Base-by-base conservation (phyloP, 2,329 filamentous ascomycete species). In the Diaporthe ilicicola region DNA sequence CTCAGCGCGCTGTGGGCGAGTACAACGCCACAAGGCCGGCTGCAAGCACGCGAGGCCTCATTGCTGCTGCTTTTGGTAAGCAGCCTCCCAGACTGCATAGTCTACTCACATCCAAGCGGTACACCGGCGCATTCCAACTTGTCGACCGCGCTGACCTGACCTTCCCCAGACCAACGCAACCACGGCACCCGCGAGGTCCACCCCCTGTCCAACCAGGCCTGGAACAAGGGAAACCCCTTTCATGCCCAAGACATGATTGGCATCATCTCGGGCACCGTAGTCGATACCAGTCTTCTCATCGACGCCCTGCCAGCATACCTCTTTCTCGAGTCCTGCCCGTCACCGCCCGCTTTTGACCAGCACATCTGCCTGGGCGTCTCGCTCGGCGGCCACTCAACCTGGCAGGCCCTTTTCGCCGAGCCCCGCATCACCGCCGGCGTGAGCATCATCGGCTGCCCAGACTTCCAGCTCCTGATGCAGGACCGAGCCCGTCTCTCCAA, bases 211-310 rank as follows among this genome's bases (percentile, higher is more conserved):
- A 98, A 98, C 79, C 85, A 91, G 75, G 87, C 92, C 4, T 98
- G 95, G 95, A 88, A 89, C 53, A 82, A 89, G 46, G 94, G 94
- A 37, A 97, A 98, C 78, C 84, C 87, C 44, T 88, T 86, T 8
- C 96, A 98, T 83, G 95, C 94, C 0, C 90, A 94, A 78, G 96
- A 99, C 80, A 97, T 99, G 94, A 94, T 96, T 79, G 90, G 89
- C 37, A 89, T 90, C 73, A 92, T 95, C 72, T 88, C 89, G 81
- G 87, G 89, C 66, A 95, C 93, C 0, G 92, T 92, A 17, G 82
- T 84, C n/a, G 95, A 98, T 79, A 91, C 92, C 42, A 89, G 87
- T 19, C 85, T 91, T 12, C 83, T 98, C 73, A 91, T 98, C 74
- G 92, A 94, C 76, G 88, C 94, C 69, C 84, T 97, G 2, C 89